phyloP scores from a whole-genome alignment of 306 rosid genomes.

The Vigna hirtella region DNA sequence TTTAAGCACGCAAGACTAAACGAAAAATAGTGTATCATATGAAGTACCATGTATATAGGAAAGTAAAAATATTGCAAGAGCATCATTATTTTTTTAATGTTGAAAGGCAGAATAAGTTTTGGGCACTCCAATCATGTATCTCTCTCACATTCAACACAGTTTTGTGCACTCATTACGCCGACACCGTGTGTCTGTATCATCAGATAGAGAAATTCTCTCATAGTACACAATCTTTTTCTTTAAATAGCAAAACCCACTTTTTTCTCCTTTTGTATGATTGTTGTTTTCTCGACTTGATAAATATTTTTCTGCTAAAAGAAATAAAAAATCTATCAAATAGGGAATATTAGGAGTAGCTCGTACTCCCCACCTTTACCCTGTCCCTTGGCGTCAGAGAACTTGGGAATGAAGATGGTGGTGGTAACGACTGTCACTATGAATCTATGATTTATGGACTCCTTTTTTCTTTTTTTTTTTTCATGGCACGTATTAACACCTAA shows the following conservation, averaged over 20 bases:
- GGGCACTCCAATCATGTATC: background rate
- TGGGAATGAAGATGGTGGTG: background rate
- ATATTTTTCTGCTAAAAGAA: background rate
- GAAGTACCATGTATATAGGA: background rate
- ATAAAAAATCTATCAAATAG: background rate
- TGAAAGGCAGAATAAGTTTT: background rate
- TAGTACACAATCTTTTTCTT: background rate
- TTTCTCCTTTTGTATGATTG: background rate
- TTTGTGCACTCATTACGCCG: slow-evolving; percentile 2
- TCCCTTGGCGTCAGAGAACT: background rate
- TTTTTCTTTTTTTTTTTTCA: too few species aligned
- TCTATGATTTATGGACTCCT: too few species aligned
- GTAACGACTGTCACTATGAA: too few species aligned
- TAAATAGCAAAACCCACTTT: slow-evolving; percentile 6
- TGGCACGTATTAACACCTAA: too few species aligned
- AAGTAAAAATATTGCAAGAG: background rate
- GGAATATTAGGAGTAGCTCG: background rate
- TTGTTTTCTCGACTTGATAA: background rate
- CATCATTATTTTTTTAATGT: background rate
- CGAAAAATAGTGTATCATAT: background rate
- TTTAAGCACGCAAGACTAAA: slow-evolving; percentile 10
- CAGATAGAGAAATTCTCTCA: background rate
- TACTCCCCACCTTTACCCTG: too few species aligned
- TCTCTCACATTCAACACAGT: background rate
- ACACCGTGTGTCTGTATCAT: slow-evolving; percentile 4